Percentiles rank a stretch among this genome's conserved stretches.
Evolutionary conservation across 2,329 filamentous ascomycete species (phyloP).

Genomic region (Penicillium sp.): DNA sequence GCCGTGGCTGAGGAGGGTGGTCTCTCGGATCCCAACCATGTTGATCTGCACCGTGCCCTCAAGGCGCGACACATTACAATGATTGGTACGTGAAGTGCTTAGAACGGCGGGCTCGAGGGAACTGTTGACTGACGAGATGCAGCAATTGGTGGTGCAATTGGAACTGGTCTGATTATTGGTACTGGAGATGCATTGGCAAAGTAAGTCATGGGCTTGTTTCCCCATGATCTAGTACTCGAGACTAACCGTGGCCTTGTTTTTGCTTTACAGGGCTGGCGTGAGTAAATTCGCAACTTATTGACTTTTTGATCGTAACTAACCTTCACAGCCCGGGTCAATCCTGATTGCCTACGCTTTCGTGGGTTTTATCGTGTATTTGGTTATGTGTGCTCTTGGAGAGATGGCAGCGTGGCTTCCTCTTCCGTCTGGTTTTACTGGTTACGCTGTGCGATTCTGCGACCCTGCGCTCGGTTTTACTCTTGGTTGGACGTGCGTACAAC

Average conservation of each 20-base stretch:
- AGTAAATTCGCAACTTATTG: slow-evolving; percentile 23
- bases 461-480: slow-evolving; percentile 80
- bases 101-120: neutral
- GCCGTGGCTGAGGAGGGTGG: slow-evolving; percentile 32
- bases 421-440: slow-evolving; percentile 79
- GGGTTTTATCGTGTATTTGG: slow-evolving; percentile 71
- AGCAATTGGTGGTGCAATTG: slow-evolving; percentile 53
- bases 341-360: slow-evolving; percentile 53
- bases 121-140: slow-evolving; percentile 17
- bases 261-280: slow-evolving; percentile 44
- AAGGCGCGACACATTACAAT: slow-evolving; percentile 51
- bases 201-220: slow-evolving; percentile 29
- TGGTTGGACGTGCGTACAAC: slow-evolving; percentile 66
- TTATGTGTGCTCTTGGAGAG: slow-evolving; percentile 82
- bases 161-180: slow-evolving; percentile 51
- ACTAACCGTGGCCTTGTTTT: neutral
- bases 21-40: slow-evolving; percentile 36
- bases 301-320: slow-evolving; percentile 9
- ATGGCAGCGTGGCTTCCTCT: slow-evolving; percentile 85
- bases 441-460: slow-evolving; percentile 79
- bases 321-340: slow-evolving; percentile 46
- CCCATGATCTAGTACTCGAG: neutral
- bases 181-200: slow-evolving; percentile 48
- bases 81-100: slow-evolving; percentile 41
- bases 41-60: slow-evolving; percentile 50